Conservation (phyloP, 2,329 filamentous ascomycete genomes). For the Calonectria hawksworthii region DNA sequence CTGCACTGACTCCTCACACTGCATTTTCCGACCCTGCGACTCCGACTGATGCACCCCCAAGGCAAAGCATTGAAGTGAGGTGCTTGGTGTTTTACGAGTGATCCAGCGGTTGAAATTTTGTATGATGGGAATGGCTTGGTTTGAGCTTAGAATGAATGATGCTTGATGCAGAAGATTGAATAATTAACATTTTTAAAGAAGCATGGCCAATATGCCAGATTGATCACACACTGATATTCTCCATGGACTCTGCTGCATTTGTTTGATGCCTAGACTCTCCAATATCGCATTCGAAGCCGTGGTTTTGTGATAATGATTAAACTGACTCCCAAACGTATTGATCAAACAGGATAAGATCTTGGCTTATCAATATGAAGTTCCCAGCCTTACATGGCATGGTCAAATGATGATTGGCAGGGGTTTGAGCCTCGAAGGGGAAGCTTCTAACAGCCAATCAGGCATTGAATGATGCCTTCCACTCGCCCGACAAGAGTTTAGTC, state of each 20-base stretch:
- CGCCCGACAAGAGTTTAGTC: neutral
- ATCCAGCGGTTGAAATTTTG: neutral
- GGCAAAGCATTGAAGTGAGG: constrained; percentile 45
- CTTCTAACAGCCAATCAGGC: neutral
- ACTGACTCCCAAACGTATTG: neutral
- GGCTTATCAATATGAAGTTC: neutral
- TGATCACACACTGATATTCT: neutral
- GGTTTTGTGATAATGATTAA: neutral
- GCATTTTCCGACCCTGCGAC: constrained; percentile 43
- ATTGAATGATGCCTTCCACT: too few relatives aligned
- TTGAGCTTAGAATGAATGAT: neutral
- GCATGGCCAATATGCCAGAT: neutral
- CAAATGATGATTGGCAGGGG: neutral
- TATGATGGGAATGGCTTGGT: neutral
- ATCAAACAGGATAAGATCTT: too few relatives aligned
- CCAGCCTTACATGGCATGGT: neutral
- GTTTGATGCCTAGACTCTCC: neutral
- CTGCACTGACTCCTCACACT: constrained; percentile 42
- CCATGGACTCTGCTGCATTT: neutral
- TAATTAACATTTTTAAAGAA: neutral
- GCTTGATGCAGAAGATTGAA: neutral
- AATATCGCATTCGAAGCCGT: neutral
- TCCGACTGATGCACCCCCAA: constrained; percentile 34
- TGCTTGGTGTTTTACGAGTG: constrained; percentile 43
- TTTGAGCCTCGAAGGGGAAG: neutral